A percentile compares a stretch with the other conserved stretches of the same genome.
phyloP scores from a whole-genome alignment of 192 early-diverging fungal genomes.

The Coemansia brasiliensis region DNA sequence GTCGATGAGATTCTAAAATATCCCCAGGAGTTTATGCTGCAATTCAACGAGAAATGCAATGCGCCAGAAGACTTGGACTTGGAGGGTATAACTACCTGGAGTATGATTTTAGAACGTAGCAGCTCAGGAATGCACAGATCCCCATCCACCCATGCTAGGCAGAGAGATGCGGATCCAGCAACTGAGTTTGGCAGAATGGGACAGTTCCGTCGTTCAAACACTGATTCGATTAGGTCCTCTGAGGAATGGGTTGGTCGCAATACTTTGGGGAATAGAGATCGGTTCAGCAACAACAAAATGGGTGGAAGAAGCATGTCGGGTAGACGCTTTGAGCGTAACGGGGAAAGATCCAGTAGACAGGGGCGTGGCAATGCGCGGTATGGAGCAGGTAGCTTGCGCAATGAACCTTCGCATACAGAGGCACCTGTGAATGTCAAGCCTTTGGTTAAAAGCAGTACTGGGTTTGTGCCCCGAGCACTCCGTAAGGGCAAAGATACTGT shows the following conservation, averaged over 20 bases:
- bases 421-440: constrained; percentile 59
- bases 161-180: neutral
- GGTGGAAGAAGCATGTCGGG: neutral
- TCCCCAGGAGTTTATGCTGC: neutral
- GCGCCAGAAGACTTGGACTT: neutral
- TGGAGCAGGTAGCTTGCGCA: no score
- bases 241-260: neutral
- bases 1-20: neutral
- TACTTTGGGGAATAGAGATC: neutral
- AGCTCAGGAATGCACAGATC: neutral
- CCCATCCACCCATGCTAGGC: neutral
- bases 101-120: neutral
- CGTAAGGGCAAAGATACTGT: constrained; percentile 22
- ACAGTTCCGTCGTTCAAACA: neutral
- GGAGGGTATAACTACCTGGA: neutral
- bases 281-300: neutral
- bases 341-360: neutral
- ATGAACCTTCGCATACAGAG: neutral
- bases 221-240: neutral
- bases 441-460: constrained; percentile 72
- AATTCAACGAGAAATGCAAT: constrained; percentile 13
- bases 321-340: neutral
- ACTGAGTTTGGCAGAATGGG: constrained; percentile 1
- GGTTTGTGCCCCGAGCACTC: constrained; percentile 64
- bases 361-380: neutral